These are phyloP conservation scores for Paramecium octaurelia DNA, from an alignment of 73 alveolate species.

Conservation along the genomic window DNA sequence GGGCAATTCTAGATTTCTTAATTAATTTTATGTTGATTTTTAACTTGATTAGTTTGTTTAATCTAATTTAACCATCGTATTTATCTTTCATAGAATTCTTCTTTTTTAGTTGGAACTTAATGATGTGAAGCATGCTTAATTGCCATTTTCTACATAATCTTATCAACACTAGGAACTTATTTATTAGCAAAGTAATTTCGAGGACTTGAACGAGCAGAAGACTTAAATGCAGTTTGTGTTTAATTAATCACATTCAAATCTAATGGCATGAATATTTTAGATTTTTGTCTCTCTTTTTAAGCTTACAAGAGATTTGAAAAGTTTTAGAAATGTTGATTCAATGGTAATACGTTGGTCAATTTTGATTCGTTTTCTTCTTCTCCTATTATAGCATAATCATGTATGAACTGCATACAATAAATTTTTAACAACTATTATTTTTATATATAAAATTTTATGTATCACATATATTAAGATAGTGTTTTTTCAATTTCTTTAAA, in stretches of 20 bases:
- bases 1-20: neutral
- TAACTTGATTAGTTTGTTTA: neutral
- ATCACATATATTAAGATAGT: neutral
- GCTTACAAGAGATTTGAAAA: neutral
- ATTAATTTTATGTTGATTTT: neutral
- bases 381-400: slow-evolving; percentile 35
- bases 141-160: neutral
- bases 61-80: slow-evolving; percentile 24
- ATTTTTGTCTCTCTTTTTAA: slow-evolving; percentile 14
- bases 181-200: neutral
- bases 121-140: neutral
- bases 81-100: slow-evolving; percentile 18
- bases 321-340: slow-evolving; percentile 18
- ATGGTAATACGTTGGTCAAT: neutral
- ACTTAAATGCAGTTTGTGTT: neutral
- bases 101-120: neutral
- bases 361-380: neutral
- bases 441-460: neutral
- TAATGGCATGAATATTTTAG: neutral
- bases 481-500: neutral
- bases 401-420: neutral
- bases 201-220: slow-evolving; percentile 20
- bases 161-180: slow-evolving; percentile 28
- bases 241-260: neutral
- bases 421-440: slow-evolving; percentile 29